Evolutionary conservation across 192 early-diverging fungal species (phyloP).

Genomic region (Rhizophagus clarus): DNA sequence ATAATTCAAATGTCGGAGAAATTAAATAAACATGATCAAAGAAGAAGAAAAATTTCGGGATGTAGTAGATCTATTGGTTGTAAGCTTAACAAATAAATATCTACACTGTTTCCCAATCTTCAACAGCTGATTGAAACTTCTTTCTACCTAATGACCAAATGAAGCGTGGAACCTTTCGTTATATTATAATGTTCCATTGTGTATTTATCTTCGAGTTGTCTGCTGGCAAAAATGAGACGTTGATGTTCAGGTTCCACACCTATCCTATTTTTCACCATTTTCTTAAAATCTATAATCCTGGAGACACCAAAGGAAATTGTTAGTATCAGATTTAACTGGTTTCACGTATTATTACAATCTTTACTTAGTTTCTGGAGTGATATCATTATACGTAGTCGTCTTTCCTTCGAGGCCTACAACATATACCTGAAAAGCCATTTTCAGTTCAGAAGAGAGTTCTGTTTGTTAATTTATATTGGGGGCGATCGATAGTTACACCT

Average conservation of each 20-base stretch:
- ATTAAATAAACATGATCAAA: no score
- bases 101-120: background rate
- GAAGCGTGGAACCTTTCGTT: background rate
- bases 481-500: background rate
- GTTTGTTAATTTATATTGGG: background rate
- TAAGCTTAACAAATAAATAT: no score
- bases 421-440: slow-evolving; percentile 18
- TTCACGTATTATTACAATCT: background rate
- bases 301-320: slow-evolving; percentile 10
- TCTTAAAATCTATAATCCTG: slow-evolving; percentile 6
- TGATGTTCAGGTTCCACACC: background rate
- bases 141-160: slow-evolving; percentile 16
- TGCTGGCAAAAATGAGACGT: slow-evolving; percentile 7
- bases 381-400: background rate
- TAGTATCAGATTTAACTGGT: background rate
- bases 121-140: background rate
- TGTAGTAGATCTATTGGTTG: no score
- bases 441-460: slow-evolving; percentile 4
- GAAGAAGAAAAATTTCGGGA: no score
- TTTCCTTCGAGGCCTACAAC: background rate
- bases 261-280: background rate
- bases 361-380: slow-evolving; percentile 3
- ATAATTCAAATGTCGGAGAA: background rate
- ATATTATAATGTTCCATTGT: background rate
- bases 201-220: background rate